These are phyloP conservation scores for Coemansia sp. DNA, from an alignment of 192 early-diverging fungal genomes.

Conservation along the genomic window DNA sequence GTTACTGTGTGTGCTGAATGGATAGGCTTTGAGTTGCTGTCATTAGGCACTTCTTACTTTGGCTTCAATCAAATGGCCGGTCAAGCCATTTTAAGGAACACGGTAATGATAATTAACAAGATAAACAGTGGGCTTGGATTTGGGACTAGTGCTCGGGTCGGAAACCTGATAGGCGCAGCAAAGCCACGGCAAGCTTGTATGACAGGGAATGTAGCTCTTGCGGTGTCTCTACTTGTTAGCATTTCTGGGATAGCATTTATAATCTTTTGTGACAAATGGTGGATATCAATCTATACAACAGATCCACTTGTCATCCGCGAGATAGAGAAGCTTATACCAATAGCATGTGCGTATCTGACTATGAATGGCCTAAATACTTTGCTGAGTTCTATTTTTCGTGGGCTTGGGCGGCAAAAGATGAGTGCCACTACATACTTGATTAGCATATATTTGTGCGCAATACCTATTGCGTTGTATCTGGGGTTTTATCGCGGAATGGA, in stretches of 20 bases:
- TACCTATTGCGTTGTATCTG: constrained; percentile 56
- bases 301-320: constrained; percentile 23
- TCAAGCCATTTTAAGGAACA: constrained; percentile 73
- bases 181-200: constrained; percentile 55
- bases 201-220: constrained; percentile 54
- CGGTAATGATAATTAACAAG: constrained; percentile 65
- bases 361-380: constrained; percentile 59
- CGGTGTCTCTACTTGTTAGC: constrained; percentile 58
- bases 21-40: constrained; percentile 72
- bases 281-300: constrained; percentile 62
- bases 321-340: constrained; percentile 32
- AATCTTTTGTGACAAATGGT: constrained; percentile 53
- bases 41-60: constrained; percentile 71
- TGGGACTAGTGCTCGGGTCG: constrained; percentile 75
- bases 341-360: constrained; percentile 33
- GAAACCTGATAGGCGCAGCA: constrained; percentile 66
- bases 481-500: constrained; percentile 52
- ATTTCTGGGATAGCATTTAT: constrained; percentile 57
- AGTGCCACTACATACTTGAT: constrained; percentile 51
- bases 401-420: constrained; percentile 55
- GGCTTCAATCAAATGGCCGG: constrained; percentile 74
- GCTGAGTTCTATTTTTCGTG: constrained; percentile 56
- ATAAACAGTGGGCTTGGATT: constrained; percentile 81
- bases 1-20: constrained; percentile 79
- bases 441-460: constrained; percentile 48